Evolutionary conservation across 2,329 filamentous ascomycete genomes (phyloP).

Genomic region (Helotiales sp.): DNA sequence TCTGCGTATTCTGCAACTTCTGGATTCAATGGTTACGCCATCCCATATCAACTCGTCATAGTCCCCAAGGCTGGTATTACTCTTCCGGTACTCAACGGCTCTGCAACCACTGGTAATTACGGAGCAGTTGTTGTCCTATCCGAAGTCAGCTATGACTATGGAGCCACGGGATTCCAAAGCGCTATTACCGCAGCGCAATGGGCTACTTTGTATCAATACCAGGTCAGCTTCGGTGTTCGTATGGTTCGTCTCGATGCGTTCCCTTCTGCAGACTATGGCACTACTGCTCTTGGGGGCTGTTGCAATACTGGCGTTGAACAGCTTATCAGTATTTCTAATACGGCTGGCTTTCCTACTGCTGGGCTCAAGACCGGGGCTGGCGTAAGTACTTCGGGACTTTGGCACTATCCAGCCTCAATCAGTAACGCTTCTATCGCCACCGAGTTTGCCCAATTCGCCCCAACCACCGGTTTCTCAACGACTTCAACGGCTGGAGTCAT

Average conservation of each 20-base stretch:
- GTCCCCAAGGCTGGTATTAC: constrained; percentile 51
- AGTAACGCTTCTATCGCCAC: constrained; percentile 52
- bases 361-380: constrained; percentile 46
- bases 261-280: not conserved
- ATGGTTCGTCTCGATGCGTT: constrained; percentile 1
- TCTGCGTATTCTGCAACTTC: constrained; percentile 50
- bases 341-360: constrained; percentile 53
- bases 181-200: constrained; percentile 54
- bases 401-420: constrained; percentile 58
- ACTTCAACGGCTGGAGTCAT: constrained; percentile 58
- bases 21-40: constrained; percentile 60
- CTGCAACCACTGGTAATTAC: constrained; percentile 50
- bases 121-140: constrained; percentile 33
- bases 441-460: constrained; percentile 52
- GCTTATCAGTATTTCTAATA: constrained; percentile 49
- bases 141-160: constrained; percentile 2
- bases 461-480: constrained; percentile 29
- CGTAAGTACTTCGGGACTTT: constrained; percentile 52
- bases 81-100: constrained; percentile 51
- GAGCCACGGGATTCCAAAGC: not conserved
- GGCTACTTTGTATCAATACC: constrained; percentile 56
- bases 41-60: constrained; percentile 54
- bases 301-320: constrained; percentile 50
- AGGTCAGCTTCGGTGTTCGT: constrained; percentile 36
- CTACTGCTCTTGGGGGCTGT: constrained; percentile 21